Conservation (phyloP, 2,329 filamentous ascomycete genomes). For the Neocatenulostroma microsporum region DNA sequence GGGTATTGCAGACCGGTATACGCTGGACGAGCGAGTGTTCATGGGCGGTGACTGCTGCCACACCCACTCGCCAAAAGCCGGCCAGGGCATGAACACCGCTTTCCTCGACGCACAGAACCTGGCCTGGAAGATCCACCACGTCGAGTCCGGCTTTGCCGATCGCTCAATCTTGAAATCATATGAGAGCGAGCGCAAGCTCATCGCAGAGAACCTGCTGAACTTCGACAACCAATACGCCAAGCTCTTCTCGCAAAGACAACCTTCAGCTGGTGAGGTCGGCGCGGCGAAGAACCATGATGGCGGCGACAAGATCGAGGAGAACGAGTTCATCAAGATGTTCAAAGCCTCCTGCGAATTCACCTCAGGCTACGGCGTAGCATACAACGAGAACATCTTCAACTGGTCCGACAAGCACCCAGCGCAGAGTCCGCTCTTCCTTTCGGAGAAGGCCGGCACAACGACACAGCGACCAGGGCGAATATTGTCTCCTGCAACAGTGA, state of each 20-base stretch:
- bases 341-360: constrained; percentile 90
- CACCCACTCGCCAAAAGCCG: constrained; percentile 56
- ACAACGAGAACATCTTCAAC: constrained; percentile 74
- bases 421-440: constrained; percentile 61
- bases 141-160: constrained; percentile 72
- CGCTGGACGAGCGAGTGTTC: constrained; percentile 56
- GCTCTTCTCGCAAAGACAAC: constrained; percentile 73
- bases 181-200: constrained; percentile 73
- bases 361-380: constrained; percentile 82
- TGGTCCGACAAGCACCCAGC: constrained; percentile 69
- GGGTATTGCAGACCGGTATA: constrained; percentile 58
- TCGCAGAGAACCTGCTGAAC: constrained; percentile 73
- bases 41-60: constrained; percentile 60
- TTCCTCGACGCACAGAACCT: constrained; percentile 68
- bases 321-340: constrained; percentile 81
- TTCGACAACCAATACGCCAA: constrained; percentile 89
- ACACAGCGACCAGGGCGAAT: constrained; percentile 67
- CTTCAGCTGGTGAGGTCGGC: constrained; percentile 64
- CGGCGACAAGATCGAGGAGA: constrained; percentile 45
- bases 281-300: constrained; percentile 52
- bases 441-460: constrained; percentile 44
- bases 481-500: constrained; percentile 72
- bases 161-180: constrained; percentile 74
- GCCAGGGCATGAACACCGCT: constrained; percentile 57
- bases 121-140: constrained; percentile 92